Evolutionary conservation across 1,284 basidiomycete species (phyloP).

Genomic region (Nidula niveotomentosa): DNA sequence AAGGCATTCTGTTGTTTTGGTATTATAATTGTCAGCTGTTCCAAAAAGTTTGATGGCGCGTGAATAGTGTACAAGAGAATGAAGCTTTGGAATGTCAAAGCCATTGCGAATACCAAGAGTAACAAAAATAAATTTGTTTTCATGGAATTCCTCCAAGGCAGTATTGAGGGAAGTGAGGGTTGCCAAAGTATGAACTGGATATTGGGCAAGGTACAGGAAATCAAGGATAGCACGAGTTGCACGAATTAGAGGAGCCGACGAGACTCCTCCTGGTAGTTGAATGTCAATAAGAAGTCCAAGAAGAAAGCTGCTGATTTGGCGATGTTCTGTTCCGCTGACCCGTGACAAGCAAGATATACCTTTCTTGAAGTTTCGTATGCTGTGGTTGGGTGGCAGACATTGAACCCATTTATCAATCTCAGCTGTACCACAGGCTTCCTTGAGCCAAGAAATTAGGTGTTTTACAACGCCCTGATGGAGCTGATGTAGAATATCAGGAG

Average conservation of each 20-base stretch:
- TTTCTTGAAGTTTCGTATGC: constrained; percentile 30
- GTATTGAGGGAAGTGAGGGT: background rate
- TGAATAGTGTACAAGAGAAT: background rate
- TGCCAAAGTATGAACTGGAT: constrained; percentile 8
- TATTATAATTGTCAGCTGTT: constrained; percentile 8
- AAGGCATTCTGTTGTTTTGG: constrained; percentile 9
- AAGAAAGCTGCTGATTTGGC: constrained; percentile 19
- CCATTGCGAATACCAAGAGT: background rate
- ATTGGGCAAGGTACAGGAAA: constrained; percentile 26
- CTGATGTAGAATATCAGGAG: constrained; percentile 33
- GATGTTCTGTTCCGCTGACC: constrained; percentile 23
- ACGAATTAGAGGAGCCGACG: constrained; percentile 6
- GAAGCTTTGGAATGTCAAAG: constrained; percentile 28
- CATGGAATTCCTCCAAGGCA: background rate
- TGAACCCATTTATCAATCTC: constrained; percentile 28
- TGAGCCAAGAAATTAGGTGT: constrained; percentile 25
- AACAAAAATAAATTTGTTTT: background rate
- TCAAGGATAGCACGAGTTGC: constrained; percentile 22
- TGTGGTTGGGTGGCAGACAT: constrained; percentile 28
- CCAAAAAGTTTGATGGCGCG: constrained; percentile 16
- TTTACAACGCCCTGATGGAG: constrained; percentile 28
- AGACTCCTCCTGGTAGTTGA: constrained; percentile 1
- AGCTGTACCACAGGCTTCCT: constrained; percentile 9
- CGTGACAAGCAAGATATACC: constrained; percentile 29
- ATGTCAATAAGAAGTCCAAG: constrained; percentile 3